Conservation (phyloP, 768 basidiomycete species). For the Gyrodon lividus region DNA sequence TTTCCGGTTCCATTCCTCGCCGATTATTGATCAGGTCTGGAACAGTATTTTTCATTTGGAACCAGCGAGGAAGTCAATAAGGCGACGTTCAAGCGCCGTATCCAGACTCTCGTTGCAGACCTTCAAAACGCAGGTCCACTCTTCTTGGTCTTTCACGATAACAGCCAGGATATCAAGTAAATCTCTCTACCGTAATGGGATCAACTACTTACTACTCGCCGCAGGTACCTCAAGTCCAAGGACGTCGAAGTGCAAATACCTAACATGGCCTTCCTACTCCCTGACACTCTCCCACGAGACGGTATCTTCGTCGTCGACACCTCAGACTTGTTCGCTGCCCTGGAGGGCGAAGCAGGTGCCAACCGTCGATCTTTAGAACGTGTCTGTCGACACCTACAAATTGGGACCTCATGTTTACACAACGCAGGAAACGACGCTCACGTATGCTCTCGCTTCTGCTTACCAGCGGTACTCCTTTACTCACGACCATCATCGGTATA, state of each 20-base stretch:
- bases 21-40: neutral
- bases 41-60: conserved; percentile 68
- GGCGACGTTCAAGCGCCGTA: conserved; percentile 48
- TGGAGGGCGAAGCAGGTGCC: conserved; percentile 58
- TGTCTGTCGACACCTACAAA: conserved; percentile 61
- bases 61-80: conserved; percentile 53
- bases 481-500: conserved; percentile 29
- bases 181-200: conserved; percentile 3
- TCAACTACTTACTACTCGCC: neutral
- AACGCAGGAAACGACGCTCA: conserved; percentile 89
- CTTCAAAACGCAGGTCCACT: conserved; percentile 53
- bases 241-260: conserved; percentile 52
- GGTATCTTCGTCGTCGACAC: conserved; percentile 74
- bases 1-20: neutral
- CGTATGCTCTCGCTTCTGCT: conserved; percentile 40
- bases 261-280: conserved; percentile 53
- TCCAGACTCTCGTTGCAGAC: conserved; percentile 45
- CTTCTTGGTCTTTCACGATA: conserved; percentile 81
- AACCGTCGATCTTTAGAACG: conserved; percentile 58
- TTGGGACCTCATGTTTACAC: conserved; percentile 58
- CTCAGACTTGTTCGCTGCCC: conserved; percentile 68
- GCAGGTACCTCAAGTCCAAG: conserved; percentile 54
- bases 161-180: conserved; percentile 74
- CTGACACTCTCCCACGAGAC: conserved; percentile 48
- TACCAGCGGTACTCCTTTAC: neutral